These are phyloP conservation scores for Annulohypoxylon truncatum DNA, from an alignment of 2,329 filamentous ascomycete species.

Conservation along the genomic window DNA sequence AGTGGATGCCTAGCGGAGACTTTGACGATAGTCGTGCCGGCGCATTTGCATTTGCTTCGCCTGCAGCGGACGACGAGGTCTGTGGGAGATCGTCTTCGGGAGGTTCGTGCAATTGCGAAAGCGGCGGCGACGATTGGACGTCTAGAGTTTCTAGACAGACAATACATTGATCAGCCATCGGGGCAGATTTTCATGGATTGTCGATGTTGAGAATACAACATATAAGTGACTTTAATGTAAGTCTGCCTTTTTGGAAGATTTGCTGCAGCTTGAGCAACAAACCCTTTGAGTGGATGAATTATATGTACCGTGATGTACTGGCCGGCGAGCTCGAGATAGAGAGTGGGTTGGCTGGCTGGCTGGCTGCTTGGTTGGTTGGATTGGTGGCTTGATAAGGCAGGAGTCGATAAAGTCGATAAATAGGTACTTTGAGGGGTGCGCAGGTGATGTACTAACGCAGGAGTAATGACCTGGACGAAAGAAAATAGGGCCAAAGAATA, in stretches of 20 bases:
- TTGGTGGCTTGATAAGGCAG: slow-evolving; percentile 31
- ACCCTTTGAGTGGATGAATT: slow-evolving; percentile 25
- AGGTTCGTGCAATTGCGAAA: slow-evolving; percentile 42
- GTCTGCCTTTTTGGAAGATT: slow-evolving; percentile 45
- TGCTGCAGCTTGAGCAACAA: slow-evolving; percentile 40
- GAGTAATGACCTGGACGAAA: slow-evolving; percentile 1
- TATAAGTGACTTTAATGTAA: slow-evolving; percentile 54
- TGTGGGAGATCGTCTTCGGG: slow-evolving; percentile 30
- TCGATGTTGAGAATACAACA: slow-evolving; percentile 50
- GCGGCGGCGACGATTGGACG: slow-evolving; percentile 45
- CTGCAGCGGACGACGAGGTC: slow-evolving; percentile 26
- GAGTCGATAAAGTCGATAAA: slow-evolving; percentile 24
- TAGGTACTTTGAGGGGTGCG: slow-evolving; percentile 27
- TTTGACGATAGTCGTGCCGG: slow-evolving; percentile 41
- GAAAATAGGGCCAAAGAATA: slow-evolving; percentile 10
- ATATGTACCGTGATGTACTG: neutral
- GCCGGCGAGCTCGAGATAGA: slow-evolving; percentile 25
- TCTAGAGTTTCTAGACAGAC: slow-evolving; percentile 73
- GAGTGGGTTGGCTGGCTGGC: neutral
- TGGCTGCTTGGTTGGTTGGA: slow-evolving; percentile 5
- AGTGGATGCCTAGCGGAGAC: slow-evolving; percentile 46
- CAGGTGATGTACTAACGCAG: slow-evolving; percentile 6
- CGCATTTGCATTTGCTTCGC: slow-evolving; percentile 23
- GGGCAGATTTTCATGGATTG: slow-evolving; percentile 50
- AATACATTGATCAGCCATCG: slow-evolving; percentile 74